Evolutionary conservation across 371 early-diverging fungal species (phyloP).

Genomic region (Mucor circinelloides): DNA sequence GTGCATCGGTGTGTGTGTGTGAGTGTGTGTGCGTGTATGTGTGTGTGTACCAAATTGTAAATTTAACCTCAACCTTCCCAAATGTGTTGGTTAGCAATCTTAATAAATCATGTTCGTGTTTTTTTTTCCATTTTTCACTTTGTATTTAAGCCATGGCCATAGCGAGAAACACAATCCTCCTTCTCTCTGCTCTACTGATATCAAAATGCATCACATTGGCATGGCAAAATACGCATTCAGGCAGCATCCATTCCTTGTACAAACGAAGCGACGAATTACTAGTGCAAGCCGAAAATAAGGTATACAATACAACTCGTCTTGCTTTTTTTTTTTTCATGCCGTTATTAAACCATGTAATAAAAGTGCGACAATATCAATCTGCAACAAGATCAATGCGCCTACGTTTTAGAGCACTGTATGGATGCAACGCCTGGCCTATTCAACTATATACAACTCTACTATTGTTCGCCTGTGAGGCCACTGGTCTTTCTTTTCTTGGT

Average conservation of each 20-base stretch:
- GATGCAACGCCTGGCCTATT: constrained; percentile 60
- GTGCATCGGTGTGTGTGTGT: too few relatives aligned
- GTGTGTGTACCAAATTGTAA: too few relatives aligned
- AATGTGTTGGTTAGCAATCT: background rate
- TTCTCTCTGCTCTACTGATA: constrained; percentile 17
- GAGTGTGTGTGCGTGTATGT: too few relatives aligned
- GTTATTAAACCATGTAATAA: background rate
- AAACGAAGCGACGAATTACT: constrained; percentile 2
- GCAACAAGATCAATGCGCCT: constrained; percentile 60
- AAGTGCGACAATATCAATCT: constrained; percentile 60
- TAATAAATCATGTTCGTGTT: background rate
- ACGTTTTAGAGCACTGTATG: constrained; percentile 53
- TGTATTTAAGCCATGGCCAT: constrained; percentile 11
- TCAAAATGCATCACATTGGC: constrained; percentile 16
- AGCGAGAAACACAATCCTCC: constrained; percentile 7
- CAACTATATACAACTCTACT: constrained; percentile 65
- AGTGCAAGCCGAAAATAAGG: background rate
- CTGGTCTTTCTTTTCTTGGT: constrained; percentile 50
- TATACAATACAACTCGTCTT: background rate
- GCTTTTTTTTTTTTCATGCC: background rate
- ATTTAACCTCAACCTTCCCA: background rate
- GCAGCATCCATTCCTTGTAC: background rate
- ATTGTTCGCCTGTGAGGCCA: constrained; percentile 53
- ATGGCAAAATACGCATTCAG: constrained; percentile 14
- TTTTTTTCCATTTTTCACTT: background rate